Evolutionary conservation across 352 stramenopile species (phyloP), one percentile per base, ranked within the genome.

Genomic region (Phytopythium boreale): DNA sequence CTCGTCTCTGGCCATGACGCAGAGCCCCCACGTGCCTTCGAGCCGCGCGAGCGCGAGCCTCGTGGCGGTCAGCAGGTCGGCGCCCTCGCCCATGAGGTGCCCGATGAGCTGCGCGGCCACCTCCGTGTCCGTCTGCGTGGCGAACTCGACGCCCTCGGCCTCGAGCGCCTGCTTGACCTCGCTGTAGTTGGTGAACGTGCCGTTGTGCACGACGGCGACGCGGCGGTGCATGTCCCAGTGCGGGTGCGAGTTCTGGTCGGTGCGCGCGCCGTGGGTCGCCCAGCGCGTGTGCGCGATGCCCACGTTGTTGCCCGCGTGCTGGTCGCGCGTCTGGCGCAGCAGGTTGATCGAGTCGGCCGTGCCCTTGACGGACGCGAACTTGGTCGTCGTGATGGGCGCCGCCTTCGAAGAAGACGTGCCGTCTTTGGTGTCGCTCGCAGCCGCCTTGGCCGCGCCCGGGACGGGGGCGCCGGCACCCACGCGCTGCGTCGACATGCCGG

Each of bases 271-370:
- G 74, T 99, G 97, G 11, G 97, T 99, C 15, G 97, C 97, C 97
- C 97, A 99, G 14, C 98, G 97, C n/a, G 97, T 99, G 81, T 99
- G 98, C 34, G 96, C 98, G 69, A 99, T 99, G 50, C 97, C 98
- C 19, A 98, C 77, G 11, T 80, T 85, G 81, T 99, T 97, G 60
- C 91, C 82, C 5, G 72, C 67, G 69, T 97, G 88, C 41, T 82
- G 68, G 27, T 70, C 68, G 56, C 82, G 81, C 46, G 96, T 92
- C 47, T 93, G 73, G 20, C 87, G 72, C 34, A 98, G 79, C 46
- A 98, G 67, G 63, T 96, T 82, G 68, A 98, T 97, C 24, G 88
- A 97, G 80, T 98, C 92, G 31, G 93, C 95, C 44, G 95, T 97
- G 58, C 94, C 75, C n/a, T 76, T 66, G 22, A 89, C 75, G 0